Percentiles rank a stretch among this genome's conserved stretches.
These are phyloP conservation scores for Besnoitia besnoiti DNA, from an alignment of 169 alveolate species.

Conservation along the genomic window DNA sequence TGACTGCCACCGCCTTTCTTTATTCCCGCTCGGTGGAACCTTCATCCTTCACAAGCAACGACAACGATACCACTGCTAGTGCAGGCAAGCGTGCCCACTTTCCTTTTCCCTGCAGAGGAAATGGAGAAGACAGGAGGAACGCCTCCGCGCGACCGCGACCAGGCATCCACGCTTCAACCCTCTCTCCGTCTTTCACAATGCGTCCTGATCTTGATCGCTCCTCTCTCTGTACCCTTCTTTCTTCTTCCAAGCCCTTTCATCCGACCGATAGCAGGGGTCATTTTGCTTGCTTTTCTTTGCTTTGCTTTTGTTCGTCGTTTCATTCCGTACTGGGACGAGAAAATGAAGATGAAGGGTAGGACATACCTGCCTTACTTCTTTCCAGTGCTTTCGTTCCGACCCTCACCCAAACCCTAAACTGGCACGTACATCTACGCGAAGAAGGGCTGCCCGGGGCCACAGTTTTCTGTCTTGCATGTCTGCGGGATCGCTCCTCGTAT, in stretches of 20 bases:
- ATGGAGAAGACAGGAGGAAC: not conserved
- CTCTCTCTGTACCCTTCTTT: not conserved
- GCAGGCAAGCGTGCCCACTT: too few species aligned
- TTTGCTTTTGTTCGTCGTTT: constrained; percentile 16
- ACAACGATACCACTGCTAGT: too few species aligned
- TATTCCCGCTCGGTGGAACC: too few species aligned
- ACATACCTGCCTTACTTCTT: not conserved
- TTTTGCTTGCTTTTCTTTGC: not conserved
- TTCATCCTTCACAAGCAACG: too few species aligned
- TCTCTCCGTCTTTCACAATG: not conserved
- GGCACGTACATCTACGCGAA: too few species aligned
- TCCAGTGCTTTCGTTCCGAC: not conserved
- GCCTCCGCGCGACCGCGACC: not conserved
- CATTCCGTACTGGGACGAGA: constrained; percentile 42
- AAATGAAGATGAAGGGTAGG: constrained; percentile 31
- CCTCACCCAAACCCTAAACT: too few species aligned
- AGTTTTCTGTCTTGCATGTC: too few species aligned
- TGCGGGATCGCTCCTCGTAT: too few species aligned
- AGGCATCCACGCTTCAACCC: not conserved
- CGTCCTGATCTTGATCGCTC: not conserved
- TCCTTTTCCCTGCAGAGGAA: not conserved
- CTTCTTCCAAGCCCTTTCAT: not conserved
- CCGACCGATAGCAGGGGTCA: not conserved
- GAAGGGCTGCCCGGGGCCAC: too few species aligned
- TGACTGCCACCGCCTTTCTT: too few species aligned